Conservation (phyloP, 1,284 basidiomycete species). For the Ustilago cynodontis region DNA sequence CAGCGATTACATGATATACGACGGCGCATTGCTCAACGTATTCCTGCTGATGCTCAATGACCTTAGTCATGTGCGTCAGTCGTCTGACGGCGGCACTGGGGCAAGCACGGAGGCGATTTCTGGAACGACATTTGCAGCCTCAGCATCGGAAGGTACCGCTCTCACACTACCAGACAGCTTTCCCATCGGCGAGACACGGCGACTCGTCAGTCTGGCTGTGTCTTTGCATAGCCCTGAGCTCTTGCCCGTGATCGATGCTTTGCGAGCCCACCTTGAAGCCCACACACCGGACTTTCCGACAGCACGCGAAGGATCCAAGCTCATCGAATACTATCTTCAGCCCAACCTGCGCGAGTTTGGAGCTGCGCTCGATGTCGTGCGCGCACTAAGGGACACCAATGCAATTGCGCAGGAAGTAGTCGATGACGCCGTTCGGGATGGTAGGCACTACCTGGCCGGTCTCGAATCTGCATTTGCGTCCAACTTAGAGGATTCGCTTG, state of each 20-base stretch:
- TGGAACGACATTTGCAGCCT: neutral
- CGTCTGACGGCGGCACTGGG: neutral
- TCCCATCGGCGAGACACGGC: constrained; percentile 36
- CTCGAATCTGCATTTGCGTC: constrained; percentile 11
- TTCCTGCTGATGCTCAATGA: constrained; percentile 46
- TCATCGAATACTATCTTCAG: constrained; percentile 44
- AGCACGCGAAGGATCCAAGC: constrained; percentile 37
- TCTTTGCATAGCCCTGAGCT: constrained; percentile 29
- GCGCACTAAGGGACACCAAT: constrained; percentile 39
- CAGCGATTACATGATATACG: constrained; percentile 26
- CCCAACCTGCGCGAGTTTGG: constrained; percentile 36
- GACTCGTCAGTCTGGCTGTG: constrained; percentile 26
- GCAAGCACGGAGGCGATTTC: neutral
- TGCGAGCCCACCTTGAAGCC: constrained; percentile 32
- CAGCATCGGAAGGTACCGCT: neutral
- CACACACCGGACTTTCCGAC: constrained; percentile 37
- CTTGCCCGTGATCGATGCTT: constrained; percentile 28
- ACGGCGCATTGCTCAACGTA: constrained; percentile 28
- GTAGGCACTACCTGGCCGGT: constrained; percentile 17
- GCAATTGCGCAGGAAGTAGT: constrained; percentile 34
- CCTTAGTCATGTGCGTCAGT: constrained; percentile 24
- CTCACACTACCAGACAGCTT: constrained; percentile 28
- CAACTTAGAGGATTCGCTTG: neutral
- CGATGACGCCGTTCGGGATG: constrained; percentile 34
- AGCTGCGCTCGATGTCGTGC: constrained; percentile 40